Evolutionary conservation across 768 basidiomycete genomes (phyloP), one percentile per base, ranked within the genome.

Genomic region (Kondoa subrosea): DNA sequence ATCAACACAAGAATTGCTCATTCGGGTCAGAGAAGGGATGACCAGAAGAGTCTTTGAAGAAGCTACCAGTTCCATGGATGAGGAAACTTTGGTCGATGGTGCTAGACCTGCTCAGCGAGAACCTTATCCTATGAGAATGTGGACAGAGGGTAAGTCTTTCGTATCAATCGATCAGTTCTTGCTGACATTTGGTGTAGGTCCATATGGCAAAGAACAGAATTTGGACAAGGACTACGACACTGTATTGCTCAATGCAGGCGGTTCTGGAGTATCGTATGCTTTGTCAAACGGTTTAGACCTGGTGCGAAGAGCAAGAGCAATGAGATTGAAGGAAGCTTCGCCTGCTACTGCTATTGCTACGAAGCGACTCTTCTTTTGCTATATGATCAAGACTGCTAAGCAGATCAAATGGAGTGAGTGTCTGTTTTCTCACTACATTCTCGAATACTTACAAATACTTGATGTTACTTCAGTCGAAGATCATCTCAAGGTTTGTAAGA

Each of bases 151-250:
- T 31, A 25, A 14, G 25, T 25, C 4, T 31, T 14, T 14, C 40
- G 40, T 21, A 8, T 50, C 21, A 50, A 8, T 8, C 40, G 8
- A 21, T 50, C 40, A 8, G 21, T 8, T 8, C 40, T 8, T 8
- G 21, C 21, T 21, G 8, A 50, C 8, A 50, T 8, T 50, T 21
- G 8, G 30, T 27, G 61, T 12, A 33, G 40, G 40, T 21, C 40
- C 40, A 50, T 50, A 63, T n/a, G 61, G 61, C 15, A 27, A 17
- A n/a, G 29, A 31, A 8, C 27, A 27, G n/a, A 27, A 63, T 17
- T n/a, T 63, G n/a, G 61, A 33, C 8, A 32, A 32, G 26, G 61
- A 63, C 29, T 63, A 26, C n/a, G 27, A 63, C 12, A 63, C 61
- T 27, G 29, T 63, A 17, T n/a, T 63, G n/a, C 30, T 63, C 29